These are phyloP conservation scores for Penicillium sp. DNA, from an alignment of 2,329 filamentous ascomycete genomes.

Conservation along the genomic window DNA sequence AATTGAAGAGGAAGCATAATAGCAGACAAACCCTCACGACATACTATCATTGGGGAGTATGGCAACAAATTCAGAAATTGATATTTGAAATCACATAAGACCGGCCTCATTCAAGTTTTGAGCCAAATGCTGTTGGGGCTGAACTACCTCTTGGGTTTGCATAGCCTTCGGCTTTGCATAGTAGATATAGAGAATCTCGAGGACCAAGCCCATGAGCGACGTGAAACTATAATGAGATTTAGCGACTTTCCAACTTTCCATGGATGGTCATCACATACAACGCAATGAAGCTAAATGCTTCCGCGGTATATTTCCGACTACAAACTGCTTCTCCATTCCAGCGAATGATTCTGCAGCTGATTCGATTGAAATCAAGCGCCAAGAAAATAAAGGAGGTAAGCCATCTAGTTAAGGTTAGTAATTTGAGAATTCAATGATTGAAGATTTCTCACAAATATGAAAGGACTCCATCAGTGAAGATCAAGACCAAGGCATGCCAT, in stretches of 20 bases:
- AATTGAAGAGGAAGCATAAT: not conserved
- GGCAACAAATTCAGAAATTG: not conserved
- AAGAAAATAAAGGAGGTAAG: constrained; percentile 27
- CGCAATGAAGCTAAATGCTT: constrained; percentile 26
- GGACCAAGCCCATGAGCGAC: not conserved
- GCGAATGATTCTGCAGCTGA: constrained; percentile 14
- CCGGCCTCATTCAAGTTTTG: constrained; percentile 3
- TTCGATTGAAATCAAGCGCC: constrained; percentile 19
- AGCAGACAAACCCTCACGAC: too few relatives aligned
- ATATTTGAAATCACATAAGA: not conserved
- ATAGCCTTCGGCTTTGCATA: not conserved
- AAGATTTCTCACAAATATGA: constrained; percentile 26
- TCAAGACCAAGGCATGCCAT: constrained; percentile 18
- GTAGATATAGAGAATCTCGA: constrained; percentile 1
- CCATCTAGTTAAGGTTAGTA: constrained; percentile 16
- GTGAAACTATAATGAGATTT: not conserved
- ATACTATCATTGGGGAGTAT: not conserved
- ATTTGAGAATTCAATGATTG: not conserved
- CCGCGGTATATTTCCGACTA: constrained; percentile 23
- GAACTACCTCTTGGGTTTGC: not conserved
- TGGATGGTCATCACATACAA: constrained; percentile 13
- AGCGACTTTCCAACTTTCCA: too few relatives aligned
- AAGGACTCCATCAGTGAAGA: constrained; percentile 12
- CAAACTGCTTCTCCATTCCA: constrained; percentile 25
- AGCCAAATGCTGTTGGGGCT: not conserved